Evolutionary conservation across 805 yeast species (phyloP).

Genomic region (Clavispora santaluciae): DNA sequence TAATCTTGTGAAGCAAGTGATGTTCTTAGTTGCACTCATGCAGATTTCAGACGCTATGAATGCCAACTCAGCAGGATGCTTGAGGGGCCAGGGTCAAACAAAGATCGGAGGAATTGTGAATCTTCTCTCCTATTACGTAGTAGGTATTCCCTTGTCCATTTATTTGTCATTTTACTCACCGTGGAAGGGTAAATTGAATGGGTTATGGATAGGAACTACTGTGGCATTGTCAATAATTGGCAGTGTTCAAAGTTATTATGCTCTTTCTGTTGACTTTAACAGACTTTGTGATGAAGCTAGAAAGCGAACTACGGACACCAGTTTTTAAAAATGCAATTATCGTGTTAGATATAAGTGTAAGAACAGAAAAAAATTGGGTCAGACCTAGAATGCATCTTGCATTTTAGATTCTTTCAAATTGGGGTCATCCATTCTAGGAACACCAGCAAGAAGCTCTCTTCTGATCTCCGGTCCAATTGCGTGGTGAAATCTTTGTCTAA

Average conservation of each 20-base stretch:
- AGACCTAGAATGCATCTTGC: slow-evolving; percentile 32
- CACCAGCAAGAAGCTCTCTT: slow-evolving; percentile 87
- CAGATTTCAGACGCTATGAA: slow-evolving; percentile 67
- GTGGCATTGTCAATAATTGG: slow-evolving; percentile 17
- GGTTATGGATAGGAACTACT: slow-evolving; percentile 56
- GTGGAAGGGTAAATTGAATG: slow-evolving; percentile 46
- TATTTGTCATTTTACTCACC: slow-evolving; percentile 46
- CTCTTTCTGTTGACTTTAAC: slow-evolving; percentile 40
- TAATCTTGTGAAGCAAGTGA: slow-evolving; percentile 42
- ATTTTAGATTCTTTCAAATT: slow-evolving; percentile 28
- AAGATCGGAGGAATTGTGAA: slow-evolving; percentile 58
- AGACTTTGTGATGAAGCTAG: slow-evolving; percentile 35
- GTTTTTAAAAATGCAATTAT: slow-evolving; percentile 6
- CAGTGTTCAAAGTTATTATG: slow-evolving; percentile 27
- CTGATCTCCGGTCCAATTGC: slow-evolving; percentile 92
- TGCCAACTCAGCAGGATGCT: slow-evolving; percentile 69
- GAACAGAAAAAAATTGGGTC: slow-evolving; percentile 3
- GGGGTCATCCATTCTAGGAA: slow-evolving; percentile 45
- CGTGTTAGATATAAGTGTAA: background rate
- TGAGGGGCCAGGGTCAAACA: slow-evolving; percentile 76
- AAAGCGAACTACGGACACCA: slow-evolving; percentile 25
- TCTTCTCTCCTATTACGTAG: slow-evolving; percentile 51
- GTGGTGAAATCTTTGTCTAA: slow-evolving; percentile 83
- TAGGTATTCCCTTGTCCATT: slow-evolving; percentile 61
- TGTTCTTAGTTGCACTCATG: slow-evolving; percentile 63